These are phyloP conservation scores for Cytidiella melzeri DNA, from an alignment of 768 basidiomycete species.

Conservation along the genomic window DNA sequence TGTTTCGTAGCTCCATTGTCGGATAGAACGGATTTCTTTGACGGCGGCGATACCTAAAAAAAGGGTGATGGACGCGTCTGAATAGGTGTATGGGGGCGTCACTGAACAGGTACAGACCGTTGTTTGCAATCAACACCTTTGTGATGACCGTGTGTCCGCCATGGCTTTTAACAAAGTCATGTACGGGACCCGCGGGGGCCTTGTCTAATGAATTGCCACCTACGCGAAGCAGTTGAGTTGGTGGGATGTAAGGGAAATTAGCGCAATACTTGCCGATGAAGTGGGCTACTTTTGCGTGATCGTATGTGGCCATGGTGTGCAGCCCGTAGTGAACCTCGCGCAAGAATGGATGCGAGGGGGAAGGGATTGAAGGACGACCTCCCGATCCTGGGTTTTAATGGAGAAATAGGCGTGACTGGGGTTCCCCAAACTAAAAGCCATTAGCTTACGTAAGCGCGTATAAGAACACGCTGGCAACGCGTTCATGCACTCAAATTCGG, in stretches of 20 bases:
- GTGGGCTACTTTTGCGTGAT: conserved; percentile 56
- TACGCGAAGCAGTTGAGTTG: conserved; percentile 33
- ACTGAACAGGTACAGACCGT: conserved; percentile 33
- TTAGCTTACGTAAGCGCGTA: conserved; percentile 6
- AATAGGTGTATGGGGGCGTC: too few relatives aligned
- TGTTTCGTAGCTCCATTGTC: conserved; percentile 99
- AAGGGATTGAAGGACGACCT: not conserved
- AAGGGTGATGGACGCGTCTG: too few relatives aligned
- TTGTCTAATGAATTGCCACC: conserved; percentile 91
- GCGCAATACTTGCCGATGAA: conserved; percentile 45
- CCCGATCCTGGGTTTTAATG: not conserved
- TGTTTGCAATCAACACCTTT: conserved; percentile 97
- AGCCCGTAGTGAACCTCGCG: not conserved
- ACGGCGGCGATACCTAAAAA: conserved; percentile 99
- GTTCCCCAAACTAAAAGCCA: conserved; percentile 13
- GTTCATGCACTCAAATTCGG: not conserved
- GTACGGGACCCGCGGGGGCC: conserved; percentile 70
- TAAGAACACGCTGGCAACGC: not conserved
- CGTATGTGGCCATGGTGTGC: conserved; percentile 32
- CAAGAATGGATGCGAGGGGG: not conserved
- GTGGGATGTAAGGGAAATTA: not conserved
- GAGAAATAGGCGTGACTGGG: conserved; percentile 11
- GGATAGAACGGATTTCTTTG: conserved; percentile 97
- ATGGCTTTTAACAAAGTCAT: conserved; percentile 85
- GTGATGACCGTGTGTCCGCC: conserved; percentile 99